Conservation (phyloP, 2,329 filamentous ascomycete species). For the Aureobasidium namibiae region DNA sequence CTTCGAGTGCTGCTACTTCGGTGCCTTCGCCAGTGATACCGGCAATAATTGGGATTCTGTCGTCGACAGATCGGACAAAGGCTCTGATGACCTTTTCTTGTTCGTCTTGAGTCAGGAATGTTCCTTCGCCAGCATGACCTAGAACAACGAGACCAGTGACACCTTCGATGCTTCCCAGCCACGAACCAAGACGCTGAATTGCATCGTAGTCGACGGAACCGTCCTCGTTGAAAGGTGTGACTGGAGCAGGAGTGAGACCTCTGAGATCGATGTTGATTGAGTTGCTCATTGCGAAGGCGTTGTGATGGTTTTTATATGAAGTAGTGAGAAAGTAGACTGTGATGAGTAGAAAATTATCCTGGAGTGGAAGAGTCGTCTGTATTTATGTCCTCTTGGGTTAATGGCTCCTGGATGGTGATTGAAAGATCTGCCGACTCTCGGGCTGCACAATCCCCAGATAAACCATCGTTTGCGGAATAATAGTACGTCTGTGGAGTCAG, state of each 20-base stretch:
- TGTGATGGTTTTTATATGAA: neutral
- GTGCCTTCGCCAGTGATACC: constrained; percentile 48
- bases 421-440: neutral
- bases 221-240: constrained; percentile 44
- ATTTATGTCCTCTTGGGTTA: neutral
- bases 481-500: neutral
- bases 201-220: constrained; percentile 44
- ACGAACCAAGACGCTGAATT: constrained; percentile 45
- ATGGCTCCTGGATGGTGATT: neutral
- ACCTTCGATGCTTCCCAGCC: constrained; percentile 44
- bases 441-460: neutral
- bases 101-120: constrained; percentile 44
- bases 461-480: neutral
- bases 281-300: constrained; percentile 8
- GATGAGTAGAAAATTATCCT: neutral
- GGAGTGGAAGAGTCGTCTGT: neutral
- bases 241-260: constrained; percentile 43
- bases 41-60: constrained; percentile 44
- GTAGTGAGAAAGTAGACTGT: neutral
- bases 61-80: constrained; percentile 44
- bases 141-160: constrained; percentile 47
- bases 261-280: constrained; percentile 34
- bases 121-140: constrained; percentile 48
- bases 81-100: constrained; percentile 44
- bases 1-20: constrained; percentile 44